Evolutionary conservation across 163 green algal species (phyloP).

Genomic region (Chlorella variabilis): DNA sequence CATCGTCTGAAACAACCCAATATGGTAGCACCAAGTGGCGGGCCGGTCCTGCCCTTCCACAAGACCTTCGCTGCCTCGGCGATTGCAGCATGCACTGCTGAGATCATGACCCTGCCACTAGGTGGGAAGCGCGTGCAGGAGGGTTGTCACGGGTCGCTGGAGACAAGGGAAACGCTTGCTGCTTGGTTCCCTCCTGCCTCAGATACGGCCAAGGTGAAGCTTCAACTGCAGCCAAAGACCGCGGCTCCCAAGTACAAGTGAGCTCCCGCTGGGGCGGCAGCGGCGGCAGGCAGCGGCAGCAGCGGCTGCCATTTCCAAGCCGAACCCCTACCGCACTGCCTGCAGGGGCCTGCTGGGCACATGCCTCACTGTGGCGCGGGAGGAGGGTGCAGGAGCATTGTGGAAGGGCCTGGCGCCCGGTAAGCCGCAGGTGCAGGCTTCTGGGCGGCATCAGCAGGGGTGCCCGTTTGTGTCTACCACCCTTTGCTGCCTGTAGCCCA

Average conservation of each 20-base stretch:
- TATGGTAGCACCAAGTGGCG: constrained; percentile 17
- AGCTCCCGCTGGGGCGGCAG: constrained; percentile 3
- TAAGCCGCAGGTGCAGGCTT: constrained; percentile 31
- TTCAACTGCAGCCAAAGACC: constrained; percentile 90
- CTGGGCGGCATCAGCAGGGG: background rate
- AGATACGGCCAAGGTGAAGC: constrained; percentile 97
- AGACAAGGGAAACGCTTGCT: too few relatives aligned
- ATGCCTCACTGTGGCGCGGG: constrained; percentile 86
- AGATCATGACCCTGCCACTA: constrained; percentile 9
- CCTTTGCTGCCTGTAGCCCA: background rate
- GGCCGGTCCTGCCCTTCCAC: constrained; percentile 45
- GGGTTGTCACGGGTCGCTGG: too few relatives aligned
- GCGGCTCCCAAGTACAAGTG: constrained; percentile 85
- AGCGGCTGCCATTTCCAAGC: background rate
- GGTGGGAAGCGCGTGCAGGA: too few relatives aligned
- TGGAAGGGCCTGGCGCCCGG: constrained; percentile 94
- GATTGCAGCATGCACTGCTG: constrained; percentile 74
- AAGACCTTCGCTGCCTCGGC: constrained; percentile 75
- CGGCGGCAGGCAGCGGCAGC: background rate
- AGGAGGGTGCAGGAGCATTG: constrained; percentile 89
- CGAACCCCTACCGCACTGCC: background rate
- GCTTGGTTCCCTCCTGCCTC: too few relatives aligned
- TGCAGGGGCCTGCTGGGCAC: constrained; percentile 54
- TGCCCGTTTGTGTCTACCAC: background rate
- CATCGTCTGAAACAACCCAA: too few relatives aligned